These are phyloP conservation scores for Paecilomyces sp. DNA, from an alignment of 2,329 filamentous ascomycete genomes.

Conservation along the genomic window DNA sequence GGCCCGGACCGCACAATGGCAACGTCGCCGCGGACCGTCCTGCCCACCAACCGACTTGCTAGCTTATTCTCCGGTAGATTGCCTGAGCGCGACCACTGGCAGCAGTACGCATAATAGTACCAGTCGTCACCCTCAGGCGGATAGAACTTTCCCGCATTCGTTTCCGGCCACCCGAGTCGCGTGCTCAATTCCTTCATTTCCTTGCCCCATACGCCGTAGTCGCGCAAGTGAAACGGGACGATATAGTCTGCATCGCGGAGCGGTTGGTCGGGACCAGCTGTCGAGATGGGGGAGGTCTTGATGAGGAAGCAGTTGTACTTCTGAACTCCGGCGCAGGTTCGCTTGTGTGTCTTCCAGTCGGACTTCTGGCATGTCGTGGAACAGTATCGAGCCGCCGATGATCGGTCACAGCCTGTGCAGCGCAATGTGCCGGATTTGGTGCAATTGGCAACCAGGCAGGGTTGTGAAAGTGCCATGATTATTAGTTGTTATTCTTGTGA, in stretches of 20 bases:
- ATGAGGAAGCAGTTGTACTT: conserved; percentile 5
- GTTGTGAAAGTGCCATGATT: too few species aligned
- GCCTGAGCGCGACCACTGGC: too few species aligned
- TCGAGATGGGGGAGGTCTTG: background rate
- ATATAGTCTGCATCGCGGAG: background rate
- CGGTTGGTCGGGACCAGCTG: too few species aligned
- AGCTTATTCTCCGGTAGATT: background rate
- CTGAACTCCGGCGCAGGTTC: conserved; percentile 1
- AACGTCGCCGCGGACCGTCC: background rate
- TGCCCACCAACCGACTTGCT: background rate
- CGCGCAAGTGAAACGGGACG: background rate
- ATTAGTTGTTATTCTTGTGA: too few species aligned
- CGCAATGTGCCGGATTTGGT: too few species aligned
- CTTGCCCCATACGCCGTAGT: background rate
- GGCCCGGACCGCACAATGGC: background rate
- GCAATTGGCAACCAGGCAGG: too few species aligned
- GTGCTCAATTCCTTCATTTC: background rate
- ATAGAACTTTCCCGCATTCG: background rate
- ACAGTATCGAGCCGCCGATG: too few species aligned
- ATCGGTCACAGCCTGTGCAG: too few species aligned
- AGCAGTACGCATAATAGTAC: background rate
- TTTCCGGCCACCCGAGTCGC: background rate
- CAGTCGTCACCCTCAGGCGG: background rate
- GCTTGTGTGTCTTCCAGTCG: too few species aligned
- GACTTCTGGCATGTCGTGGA: too few species aligned